Percentiles rank a stretch among this genome's conserved stretches.
Evolutionary conservation across 495 filamentous ascomycete genomes (phyloP).

Genomic region (Aspergillus incahuasiensis): DNA sequence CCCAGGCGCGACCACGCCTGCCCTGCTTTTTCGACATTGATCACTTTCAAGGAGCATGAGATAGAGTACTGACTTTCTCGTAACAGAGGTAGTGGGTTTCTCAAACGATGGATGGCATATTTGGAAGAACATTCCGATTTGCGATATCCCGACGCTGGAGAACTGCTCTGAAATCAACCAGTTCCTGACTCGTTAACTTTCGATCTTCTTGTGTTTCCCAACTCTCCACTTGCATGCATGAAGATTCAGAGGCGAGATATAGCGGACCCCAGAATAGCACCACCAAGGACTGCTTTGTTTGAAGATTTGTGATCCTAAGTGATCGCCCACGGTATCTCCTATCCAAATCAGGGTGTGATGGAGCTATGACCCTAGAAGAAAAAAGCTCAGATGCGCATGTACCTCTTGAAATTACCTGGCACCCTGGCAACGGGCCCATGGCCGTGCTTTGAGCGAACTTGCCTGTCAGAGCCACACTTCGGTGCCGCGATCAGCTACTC

Average conservation of each 20-base stretch:
- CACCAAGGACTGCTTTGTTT: not conserved
- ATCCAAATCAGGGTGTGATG: no score
- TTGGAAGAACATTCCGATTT: conserved; percentile 82
- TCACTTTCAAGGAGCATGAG: no score
- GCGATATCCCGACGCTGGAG: conserved; percentile 69
- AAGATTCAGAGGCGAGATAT: conserved; percentile 22
- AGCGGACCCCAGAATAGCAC: conserved; percentile 35
- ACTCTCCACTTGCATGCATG: conserved; percentile 2
- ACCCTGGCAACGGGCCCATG: not conserved
- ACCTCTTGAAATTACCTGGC: not conserved
- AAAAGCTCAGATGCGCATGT: not conserved
- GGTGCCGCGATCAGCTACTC: not conserved
- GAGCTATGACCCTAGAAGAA: not conserved
- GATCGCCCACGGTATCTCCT: not conserved
- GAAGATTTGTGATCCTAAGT: not conserved
- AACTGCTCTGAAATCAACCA: conserved; percentile 36
- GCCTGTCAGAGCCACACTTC: not conserved
- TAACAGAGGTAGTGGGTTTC: conserved; percentile 67
- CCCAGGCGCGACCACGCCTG: no score
- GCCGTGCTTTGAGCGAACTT: not conserved
- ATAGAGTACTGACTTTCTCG: conserved; percentile 1
- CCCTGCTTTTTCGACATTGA: no score
- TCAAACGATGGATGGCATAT: conserved; percentile 85
- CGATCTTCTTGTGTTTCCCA: not conserved
- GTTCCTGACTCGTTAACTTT: not conserved